Evolutionary conservation across 805 yeast genomes (phyloP), one percentile per base, ranked within the genome.

Genomic region (Sugiyamaella valdiviana): DNA sequence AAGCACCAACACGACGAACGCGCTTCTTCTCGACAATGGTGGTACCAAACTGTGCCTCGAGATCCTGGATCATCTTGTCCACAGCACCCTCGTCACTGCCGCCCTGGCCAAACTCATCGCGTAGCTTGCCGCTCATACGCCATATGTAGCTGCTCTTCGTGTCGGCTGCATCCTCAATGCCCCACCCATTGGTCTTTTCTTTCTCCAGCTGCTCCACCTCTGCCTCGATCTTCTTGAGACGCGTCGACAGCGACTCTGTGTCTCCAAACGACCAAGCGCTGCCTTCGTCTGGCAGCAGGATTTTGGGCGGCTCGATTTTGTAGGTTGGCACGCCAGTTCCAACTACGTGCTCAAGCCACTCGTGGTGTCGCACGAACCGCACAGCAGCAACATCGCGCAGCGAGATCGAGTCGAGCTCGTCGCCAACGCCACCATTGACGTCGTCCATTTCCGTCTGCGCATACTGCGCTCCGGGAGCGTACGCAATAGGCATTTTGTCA

Each of bases 321-420:
- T 52, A 48, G 2, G 60, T 56, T 16, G 66, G 62, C 21, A 63
- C 45, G 2, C 71, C 68, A 24, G 64, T 57, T 14, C 72, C 74
- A 14, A 71, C 51, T 2, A 68, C 63, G 26, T 66, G 66, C 51
- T 67, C 71, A 57, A 70, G 65, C 73, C 74, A 71, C 48, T 70
- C 75, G 51, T 70, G 73, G 51, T 70, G 72, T 17, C 72, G 58
- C 14, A 70, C 68, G 45, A 66, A 70, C 17, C 75, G 59, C 39
- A 66, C 63, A 22, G 70, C 66, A 15, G 73, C 67, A n/a, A 70
- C 66, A 44, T 70, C 72, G 12, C 74, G 59, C 29, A 72, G 60
- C 7, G 71, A 65, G 35, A 70, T 57, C 6, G 65, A 57, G 50
- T 70, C 75, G 22, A 70, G 58, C 53, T 69, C 74, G 50, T 68